These are phyloP conservation scores for Nitzschia inconspicua DNA, from an alignment of 108 stramenopile genomes.

Conservation along the genomic window DNA sequence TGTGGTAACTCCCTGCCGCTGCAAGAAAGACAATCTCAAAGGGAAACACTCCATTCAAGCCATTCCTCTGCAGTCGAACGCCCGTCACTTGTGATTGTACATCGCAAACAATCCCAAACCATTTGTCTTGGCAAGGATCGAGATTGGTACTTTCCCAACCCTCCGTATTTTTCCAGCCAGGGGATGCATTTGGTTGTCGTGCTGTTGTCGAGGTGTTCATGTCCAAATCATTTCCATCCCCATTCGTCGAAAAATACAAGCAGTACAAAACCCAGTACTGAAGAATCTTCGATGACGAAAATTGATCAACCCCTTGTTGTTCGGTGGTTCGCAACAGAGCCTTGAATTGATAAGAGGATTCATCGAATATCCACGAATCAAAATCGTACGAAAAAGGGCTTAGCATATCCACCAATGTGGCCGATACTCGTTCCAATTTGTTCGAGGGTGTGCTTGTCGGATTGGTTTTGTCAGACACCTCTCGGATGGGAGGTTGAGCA, in stretches of 20 bases:
- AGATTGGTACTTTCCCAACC: conserved; percentile 7
- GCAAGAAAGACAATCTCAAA: background rate
- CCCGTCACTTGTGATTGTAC: background rate
- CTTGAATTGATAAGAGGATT: conserved; percentile 15
- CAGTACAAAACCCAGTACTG: conserved; percentile 13
- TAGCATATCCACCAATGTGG: too few relatives aligned
- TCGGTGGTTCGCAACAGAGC: conserved; percentile 1
- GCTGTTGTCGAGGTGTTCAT: background rate
- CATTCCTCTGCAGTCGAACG: conserved; percentile 7
- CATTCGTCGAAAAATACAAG: conserved; percentile 11
- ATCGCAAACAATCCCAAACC: conserved; percentile 12
- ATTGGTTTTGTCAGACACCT: too few relatives aligned
- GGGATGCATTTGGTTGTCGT: background rate
- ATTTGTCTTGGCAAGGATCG: conserved; percentile 7
- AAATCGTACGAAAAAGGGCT: too few relatives aligned
- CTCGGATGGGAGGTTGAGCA: background rate
- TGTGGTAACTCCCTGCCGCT: background rate
- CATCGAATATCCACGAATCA: too few relatives aligned
- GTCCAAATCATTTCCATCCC: background rate
- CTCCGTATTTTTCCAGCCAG: background rate
- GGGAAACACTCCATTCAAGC: conserved; percentile 14
- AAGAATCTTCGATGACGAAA: background rate
- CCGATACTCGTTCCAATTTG: too few relatives aligned
- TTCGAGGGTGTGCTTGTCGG: too few relatives aligned
- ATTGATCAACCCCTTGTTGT: conserved; percentile 3